These are phyloP conservation scores for Monosporascus sp. DNA, from an alignment of 2,329 filamentous ascomycete species.

Conservation along the genomic window DNA sequence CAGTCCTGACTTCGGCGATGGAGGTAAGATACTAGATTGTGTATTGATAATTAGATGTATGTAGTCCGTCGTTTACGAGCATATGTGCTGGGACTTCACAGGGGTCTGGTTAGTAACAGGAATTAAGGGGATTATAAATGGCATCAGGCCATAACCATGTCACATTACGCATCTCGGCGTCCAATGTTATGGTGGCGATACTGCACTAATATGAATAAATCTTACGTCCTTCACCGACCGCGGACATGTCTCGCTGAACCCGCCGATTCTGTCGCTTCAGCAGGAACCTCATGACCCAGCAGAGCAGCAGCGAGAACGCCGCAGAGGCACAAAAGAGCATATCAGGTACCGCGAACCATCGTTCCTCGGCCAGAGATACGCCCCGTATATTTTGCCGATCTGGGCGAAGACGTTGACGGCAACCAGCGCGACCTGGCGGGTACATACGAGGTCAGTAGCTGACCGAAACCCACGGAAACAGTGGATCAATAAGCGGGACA, in stretches of 20 bases:
- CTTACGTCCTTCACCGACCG: neutral
- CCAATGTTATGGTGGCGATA: no score
- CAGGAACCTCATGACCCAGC: constrained; percentile 1
- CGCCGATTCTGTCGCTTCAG: constrained; percentile 1
- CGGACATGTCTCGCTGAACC: neutral
- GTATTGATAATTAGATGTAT: no score
- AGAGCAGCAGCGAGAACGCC: neutral
- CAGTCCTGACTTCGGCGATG: no score
- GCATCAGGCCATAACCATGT: no score
- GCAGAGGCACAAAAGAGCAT: constrained; percentile 2
- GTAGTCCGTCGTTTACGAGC: no score
- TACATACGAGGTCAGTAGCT: neutral
- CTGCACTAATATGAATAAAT: constrained; percentile 2
- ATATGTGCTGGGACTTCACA: no score
- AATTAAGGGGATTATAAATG: no score
- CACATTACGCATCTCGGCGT: no score
- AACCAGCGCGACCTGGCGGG: neutral
- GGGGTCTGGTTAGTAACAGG: no score
- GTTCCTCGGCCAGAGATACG: constrained; percentile 2
- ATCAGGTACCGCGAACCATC: constrained; percentile 2
- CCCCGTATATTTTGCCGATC: constrained; percentile 3
- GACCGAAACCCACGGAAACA: neutral
- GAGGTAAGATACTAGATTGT: no score
- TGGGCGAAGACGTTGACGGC: neutral
- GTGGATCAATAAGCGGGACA: neutral